Base-by-base conservation (phyloP, 1,284 basidiomycete species). In the Moniliophthora roreri region DNA sequence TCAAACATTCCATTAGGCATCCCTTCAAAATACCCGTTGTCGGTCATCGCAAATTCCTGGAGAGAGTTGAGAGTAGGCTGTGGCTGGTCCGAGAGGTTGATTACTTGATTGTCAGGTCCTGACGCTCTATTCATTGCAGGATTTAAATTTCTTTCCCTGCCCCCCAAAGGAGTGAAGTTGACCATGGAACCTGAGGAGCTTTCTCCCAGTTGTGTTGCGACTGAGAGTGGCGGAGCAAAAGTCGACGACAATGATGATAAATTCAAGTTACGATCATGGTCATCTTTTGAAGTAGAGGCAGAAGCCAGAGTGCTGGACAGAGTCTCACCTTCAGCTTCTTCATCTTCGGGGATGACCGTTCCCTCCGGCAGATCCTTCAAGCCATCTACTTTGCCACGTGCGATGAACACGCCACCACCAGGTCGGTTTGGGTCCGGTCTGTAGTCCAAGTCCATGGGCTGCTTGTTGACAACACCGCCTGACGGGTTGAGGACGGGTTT, bases 1-100 rank as follows among this genome's bases (percentile, higher is more conserved):
- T 94, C 89, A 70, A 93, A 93, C 80, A 91, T 91, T 21, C 82
- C 81, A n/a, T 84, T 85, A 13, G 92, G 92, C 45, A 94, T 80
- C 1, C 87, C 87, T 61, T 92, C 89, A 63, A 95, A 71, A 57
- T 91, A 81, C 24, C 79, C 83, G 51, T 74, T 80, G 67, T 93
- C 89, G n/a, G 83, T 79, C 68, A 82, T 73, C 26, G 82, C 79
- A 62, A 81, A 78, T 52, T 86, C 82, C 55, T 82, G 81, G 56
- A 89, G 66, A 26, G 78, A 77, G 58, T 73, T 76, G 37, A 74
- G 26, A 32, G 13, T 73, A 51, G 76, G 74, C 56, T 78, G 79
- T 16, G 80, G 74, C 4, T 75, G 79, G 62, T 89, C 87, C 36
- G 89, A 71, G 36, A 85, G 73, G 62, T 91, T 90, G 78, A 91